Evolutionary conservation across 371 early-diverging fungal species (phyloP), one percentile per base, ranked within the genome.

Genomic region (Rhizopus arrhizus): DNA sequence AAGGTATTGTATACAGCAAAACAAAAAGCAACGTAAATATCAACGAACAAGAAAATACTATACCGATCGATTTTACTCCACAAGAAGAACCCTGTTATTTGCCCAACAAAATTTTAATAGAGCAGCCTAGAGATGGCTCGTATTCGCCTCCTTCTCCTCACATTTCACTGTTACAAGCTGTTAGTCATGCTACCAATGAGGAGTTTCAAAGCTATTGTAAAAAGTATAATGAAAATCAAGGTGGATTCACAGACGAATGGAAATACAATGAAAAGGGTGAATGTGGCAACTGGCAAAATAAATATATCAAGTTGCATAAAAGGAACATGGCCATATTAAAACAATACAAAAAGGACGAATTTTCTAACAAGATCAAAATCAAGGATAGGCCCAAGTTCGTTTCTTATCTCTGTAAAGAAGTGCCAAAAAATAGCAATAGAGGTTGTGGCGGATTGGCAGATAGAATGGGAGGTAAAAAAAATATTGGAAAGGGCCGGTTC

Each of bases 371-470:
- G 22, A 56, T 56, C 8, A 59, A 62, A 15, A 41, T 58, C 5
- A 62, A 68, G 43, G 56, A 68, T 11, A 62, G 57, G 46, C 76
- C 77, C 9, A 53, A 53, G 6, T 80, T 65, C 53, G 68, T 74
- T n/a, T 76, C 74, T 35, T 81, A 78, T 64, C 43, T 76, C 15
- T 81, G 80, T 51, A 53, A 64, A 56, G 74, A 73, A 45, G 75
- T 77, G 46, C 72, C 74, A 6, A 45, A 53, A 16, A 56, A 73
- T 51, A 67, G 80, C 31, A 73, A 72, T 32, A 70, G 75, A 45
- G 78, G 81, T 15, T 81, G 81, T 59, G 81, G 80, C 56, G 80
- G 80, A 42, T 56, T 80, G 22, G 80, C 77, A 12, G 80, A 80
- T 61, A 64, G 80, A 58, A 77, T 80, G 77, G 73, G 68, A 45